A percentile compares a stretch with the other conserved stretches of the same genome.
These are phyloP conservation scores for Acanthochlamys bracteata DNA, from an alignment of 106 monocot genomes.

Conservation along the genomic window DNA sequence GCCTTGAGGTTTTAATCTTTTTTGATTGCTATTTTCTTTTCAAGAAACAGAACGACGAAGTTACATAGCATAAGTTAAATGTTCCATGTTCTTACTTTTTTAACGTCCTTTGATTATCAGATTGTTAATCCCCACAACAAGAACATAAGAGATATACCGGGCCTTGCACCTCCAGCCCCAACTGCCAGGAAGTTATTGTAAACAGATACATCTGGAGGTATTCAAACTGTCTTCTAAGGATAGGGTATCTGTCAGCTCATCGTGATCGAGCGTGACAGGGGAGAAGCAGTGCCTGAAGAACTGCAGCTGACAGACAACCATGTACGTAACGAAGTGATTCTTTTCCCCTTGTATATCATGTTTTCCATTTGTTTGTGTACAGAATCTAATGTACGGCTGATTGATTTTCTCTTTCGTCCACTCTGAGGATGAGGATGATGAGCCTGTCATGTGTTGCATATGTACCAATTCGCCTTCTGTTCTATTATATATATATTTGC, in stretches of 20 bases:
- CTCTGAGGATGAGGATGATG: not conserved
- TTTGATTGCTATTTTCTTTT: too few species aligned
- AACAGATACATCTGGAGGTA: constrained; percentile 13
- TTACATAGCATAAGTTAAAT: too few species aligned
- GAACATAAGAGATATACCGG: constrained; percentile 70
- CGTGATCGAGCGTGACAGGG: not conserved
- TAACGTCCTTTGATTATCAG: constrained; percentile 12
- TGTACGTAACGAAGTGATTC: not conserved
- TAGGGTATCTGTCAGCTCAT: not conserved
- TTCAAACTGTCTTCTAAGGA: not conserved
- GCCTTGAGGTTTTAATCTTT: too few species aligned
- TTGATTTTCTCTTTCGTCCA: not conserved
- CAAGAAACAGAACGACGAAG: too few species aligned
- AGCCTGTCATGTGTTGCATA: too few species aligned
- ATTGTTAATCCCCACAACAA: constrained; percentile 85
- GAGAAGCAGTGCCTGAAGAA: not conserved
- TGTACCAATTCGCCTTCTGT: too few species aligned
- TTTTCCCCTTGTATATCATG: constrained; percentile 12
- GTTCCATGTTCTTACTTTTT: not conserved
- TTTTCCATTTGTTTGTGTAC: not conserved
- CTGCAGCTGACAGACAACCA: not conserved
- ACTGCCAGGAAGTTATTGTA: constrained; percentile 51
- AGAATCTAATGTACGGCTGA: not conserved
- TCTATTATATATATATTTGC: too few species aligned
- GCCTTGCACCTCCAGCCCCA: constrained; percentile 76